Evolutionary conservation across 2,329 filamentous ascomycete species (phyloP), one percentile per base, ranked within the genome.

Genomic region (Talaromyces sp.): DNA sequence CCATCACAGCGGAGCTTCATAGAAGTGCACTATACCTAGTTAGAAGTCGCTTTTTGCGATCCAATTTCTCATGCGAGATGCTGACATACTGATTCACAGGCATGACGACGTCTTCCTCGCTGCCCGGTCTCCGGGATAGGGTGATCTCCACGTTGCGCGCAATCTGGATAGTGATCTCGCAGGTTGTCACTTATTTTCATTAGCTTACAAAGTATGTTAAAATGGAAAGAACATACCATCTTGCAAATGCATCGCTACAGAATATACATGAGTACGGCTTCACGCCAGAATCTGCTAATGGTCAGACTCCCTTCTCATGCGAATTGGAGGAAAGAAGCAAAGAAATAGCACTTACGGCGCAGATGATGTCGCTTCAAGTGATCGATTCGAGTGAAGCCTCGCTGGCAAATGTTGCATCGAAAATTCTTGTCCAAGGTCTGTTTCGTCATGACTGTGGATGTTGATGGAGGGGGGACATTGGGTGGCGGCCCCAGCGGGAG

Each of bases 1-100:
- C 80, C 80, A 67, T 82, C 80, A 68, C 80, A 82, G 13, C 80
- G 80, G 19, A 82, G 74, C 66, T 82, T 82, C 77, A 81, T 81
- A 25, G 77, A 73, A 17, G 79, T 82, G 67, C 80, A 82, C 80
- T 82, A 66, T 45, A 56, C 57, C 52, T 6, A 25, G 45, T 64
- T 35, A 61, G 62, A 31, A 3, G 11, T 41, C 15, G 39, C 22
- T 41, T n/a, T 2, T 43, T n/a, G 27, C 15, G 3, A 47, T 50
- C 25, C 45, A 58, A 33, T 50, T 37, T 54, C 31, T 33, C 6
- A 17, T 15, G n/a, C 41, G 50, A 56, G 7, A 27, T 15, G 17
- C 37, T 59, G 22, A 73, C 75, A 70, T 71, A 78, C 80, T 39
- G 79, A 80, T 74, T 81, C 78, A 69, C 80, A 82, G 4, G 80